Evolutionary conservation across 148 eudicot genomes (phyloP).

Genomic region (Bassia scoparia): DNA sequence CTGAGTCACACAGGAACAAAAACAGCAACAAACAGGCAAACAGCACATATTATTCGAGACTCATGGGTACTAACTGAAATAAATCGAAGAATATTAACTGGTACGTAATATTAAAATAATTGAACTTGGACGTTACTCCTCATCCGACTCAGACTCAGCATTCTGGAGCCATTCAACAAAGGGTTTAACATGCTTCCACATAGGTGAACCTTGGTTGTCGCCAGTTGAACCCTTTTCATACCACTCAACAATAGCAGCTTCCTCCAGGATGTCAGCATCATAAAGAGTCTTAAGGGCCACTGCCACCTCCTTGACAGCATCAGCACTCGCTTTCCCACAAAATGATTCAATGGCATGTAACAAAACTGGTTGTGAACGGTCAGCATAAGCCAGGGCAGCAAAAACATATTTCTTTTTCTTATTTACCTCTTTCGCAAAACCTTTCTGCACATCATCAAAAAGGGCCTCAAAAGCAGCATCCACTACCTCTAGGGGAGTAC

Average conservation of each 20-base stretch:
- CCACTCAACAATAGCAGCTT: conserved; percentile 59
- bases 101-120: not conserved
- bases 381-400: conserved; percentile 42
- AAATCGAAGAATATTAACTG: not conserved
- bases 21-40: not conserved
- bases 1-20: not conserved
- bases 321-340: conserved; percentile 45
- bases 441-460: conserved; percentile 48
- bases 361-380: conserved; percentile 44
- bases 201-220: conserved; percentile 33
- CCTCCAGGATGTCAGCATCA: conserved; percentile 65
- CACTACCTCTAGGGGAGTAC: conserved; percentile 44
- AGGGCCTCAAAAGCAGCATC: conserved; percentile 55
- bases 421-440: conserved; percentile 48
- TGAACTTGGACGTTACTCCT: conserved; percentile 32
- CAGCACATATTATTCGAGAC: not conserved
- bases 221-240: conserved; percentile 52
- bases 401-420: conserved; percentile 51
- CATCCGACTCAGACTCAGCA: conserved; percentile 70
- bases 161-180: conserved; percentile 91
- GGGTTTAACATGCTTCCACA: conserved; percentile 77
- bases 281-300: conserved; percentile 59
- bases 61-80: not conserved
- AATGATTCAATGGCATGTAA: conserved; percentile 55
- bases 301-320: conserved; percentile 69